Percentiles rank a stretch among this genome's conserved stretches.
These are phyloP conservation scores for Myxozyma mucilagina DNA, from an alignment of 805 yeast species.

Conservation along the genomic window DNA sequence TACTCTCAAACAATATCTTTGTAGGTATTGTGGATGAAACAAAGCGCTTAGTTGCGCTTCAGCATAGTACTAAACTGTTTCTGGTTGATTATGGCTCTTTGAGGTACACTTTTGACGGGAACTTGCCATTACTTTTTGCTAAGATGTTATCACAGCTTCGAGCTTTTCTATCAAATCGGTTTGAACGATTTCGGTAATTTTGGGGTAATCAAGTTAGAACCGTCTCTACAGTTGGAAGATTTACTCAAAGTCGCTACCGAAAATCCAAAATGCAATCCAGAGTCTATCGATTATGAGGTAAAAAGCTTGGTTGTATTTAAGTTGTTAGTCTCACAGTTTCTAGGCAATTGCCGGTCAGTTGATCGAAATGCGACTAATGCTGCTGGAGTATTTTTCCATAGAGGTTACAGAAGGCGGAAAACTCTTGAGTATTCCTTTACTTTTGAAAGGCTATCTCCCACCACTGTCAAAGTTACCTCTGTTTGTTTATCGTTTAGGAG, in stretches of 20 bases:
- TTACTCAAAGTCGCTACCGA: conserved; percentile 44
- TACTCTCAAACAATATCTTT: conserved; percentile 68
- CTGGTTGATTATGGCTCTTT: conserved; percentile 78
- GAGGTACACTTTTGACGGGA: conserved; percentile 36
- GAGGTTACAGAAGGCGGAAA: conserved; percentile 38
- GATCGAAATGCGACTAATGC: conserved; percentile 69
- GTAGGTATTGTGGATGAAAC: conserved; percentile 80
- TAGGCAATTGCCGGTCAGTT: conserved; percentile 33
- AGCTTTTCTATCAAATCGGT: conserved; percentile 79
- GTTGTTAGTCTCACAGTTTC: conserved; percentile 3
- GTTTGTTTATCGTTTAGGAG: conserved; percentile 63
- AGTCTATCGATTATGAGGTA: too few species aligned
- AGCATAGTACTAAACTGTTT: conserved; percentile 73
- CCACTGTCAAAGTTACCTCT: conserved; percentile 61
- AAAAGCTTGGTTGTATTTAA: too few species aligned
- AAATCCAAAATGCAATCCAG: background rate
- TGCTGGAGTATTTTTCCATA: conserved; percentile 73
- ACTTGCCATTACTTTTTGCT: background rate
- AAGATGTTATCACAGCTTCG: conserved; percentile 38
- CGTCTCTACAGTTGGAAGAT: conserved; percentile 42
- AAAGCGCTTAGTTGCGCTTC: conserved; percentile 76
- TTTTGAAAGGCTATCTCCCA: conserved; percentile 66
- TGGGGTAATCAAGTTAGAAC: conserved; percentile 55
- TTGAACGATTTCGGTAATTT: conserved; percentile 77
- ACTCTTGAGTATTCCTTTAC: conserved; percentile 62